Conservation (phyloP, 805 yeast genomes). For the Lipomyces spencermartinsiae region DNA sequence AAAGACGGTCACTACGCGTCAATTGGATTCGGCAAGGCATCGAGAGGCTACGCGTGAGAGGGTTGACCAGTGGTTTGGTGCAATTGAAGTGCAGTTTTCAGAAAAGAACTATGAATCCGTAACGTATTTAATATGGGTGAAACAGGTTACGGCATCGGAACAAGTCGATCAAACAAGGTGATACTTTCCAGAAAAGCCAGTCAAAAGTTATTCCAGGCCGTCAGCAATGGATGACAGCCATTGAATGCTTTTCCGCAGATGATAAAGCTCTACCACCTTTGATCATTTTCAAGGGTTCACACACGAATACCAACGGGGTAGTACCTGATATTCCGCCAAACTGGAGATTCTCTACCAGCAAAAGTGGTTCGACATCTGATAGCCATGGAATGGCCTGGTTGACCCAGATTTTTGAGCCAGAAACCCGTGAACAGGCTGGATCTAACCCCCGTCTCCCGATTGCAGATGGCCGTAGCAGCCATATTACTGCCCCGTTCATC, state of each 20-base stretch:
- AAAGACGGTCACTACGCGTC: too few relatives aligned
- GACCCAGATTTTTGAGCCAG: slow-evolving; percentile 2
- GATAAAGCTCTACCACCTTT: too few relatives aligned
- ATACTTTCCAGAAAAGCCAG: neutral
- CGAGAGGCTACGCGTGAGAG: neutral
- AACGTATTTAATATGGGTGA: neutral
- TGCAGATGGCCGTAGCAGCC: too few relatives aligned
- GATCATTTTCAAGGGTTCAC: too few relatives aligned
- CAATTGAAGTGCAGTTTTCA: neutral
- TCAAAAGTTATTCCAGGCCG: neutral
- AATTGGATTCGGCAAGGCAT: too few relatives aligned
- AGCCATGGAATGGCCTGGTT: slow-evolving; percentile 5
- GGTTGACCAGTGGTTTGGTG: neutral
- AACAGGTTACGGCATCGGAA: too few relatives aligned
- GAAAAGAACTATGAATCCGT: neutral
- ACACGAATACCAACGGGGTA: too few relatives aligned
- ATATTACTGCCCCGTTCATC: too few relatives aligned
- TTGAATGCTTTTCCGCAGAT: neutral
- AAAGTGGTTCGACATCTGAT: slow-evolving; percentile 1
- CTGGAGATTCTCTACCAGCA: neutral
- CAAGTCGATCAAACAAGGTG: too few relatives aligned
- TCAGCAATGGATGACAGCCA: neutral
- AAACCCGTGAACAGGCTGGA: too few relatives aligned
- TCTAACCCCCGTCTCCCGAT: too few relatives aligned
- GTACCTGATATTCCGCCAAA: too few relatives aligned